These are phyloP conservation scores for Tilletiopsis washingtonensis DNA, from an alignment of 1,284 basidiomycete species.

Conservation along the genomic window DNA sequence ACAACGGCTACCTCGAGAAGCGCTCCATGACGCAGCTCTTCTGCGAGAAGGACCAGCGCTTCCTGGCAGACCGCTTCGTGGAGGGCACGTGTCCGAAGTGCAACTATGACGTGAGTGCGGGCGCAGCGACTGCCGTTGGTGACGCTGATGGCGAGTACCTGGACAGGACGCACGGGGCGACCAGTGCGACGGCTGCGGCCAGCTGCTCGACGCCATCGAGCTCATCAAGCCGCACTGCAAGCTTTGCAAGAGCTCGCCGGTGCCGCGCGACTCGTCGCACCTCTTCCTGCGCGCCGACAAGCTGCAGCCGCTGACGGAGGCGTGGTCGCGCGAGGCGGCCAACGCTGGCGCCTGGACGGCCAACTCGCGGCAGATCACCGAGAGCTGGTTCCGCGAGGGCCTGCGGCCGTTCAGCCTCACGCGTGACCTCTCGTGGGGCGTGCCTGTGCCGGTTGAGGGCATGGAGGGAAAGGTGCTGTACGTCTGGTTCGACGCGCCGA, in stretches of 20 bases:
- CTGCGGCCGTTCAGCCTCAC: constrained; percentile 85
- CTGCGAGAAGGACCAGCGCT: constrained; percentile 37
- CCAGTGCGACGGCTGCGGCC: constrained; percentile 90
- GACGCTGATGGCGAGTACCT: constrained; percentile 38
- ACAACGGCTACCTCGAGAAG: constrained; percentile 44
- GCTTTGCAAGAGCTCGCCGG: constrained; percentile 68
- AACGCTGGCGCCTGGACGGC: constrained; percentile 81
- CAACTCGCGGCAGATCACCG: constrained; percentile 86
- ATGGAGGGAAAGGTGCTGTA: constrained; percentile 95
- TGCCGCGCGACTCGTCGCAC: constrained; percentile 63
- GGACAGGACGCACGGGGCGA: constrained; percentile 79
- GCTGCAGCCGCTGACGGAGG: constrained; percentile 74
- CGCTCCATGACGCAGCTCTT: constrained; percentile 42
- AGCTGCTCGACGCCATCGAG: constrained; percentile 81
- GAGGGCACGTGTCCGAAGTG: constrained; percentile 46
- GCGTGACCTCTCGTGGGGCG: constrained; percentile 91
- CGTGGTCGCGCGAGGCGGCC: constrained; percentile 76
- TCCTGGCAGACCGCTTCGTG: constrained; percentile 46
- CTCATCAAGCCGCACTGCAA: constrained; percentile 93
- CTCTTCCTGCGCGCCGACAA: constrained; percentile 84
- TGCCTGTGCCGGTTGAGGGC: constrained; percentile 72
- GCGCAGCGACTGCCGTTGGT: background rate
- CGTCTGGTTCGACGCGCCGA: constrained; percentile 90
- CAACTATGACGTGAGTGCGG: constrained; percentile 24
- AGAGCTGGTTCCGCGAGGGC: constrained; percentile 79